Conservation (phyloP, 2,329 filamentous ascomycete genomes). For the Colletotrichum sp. region DNA sequence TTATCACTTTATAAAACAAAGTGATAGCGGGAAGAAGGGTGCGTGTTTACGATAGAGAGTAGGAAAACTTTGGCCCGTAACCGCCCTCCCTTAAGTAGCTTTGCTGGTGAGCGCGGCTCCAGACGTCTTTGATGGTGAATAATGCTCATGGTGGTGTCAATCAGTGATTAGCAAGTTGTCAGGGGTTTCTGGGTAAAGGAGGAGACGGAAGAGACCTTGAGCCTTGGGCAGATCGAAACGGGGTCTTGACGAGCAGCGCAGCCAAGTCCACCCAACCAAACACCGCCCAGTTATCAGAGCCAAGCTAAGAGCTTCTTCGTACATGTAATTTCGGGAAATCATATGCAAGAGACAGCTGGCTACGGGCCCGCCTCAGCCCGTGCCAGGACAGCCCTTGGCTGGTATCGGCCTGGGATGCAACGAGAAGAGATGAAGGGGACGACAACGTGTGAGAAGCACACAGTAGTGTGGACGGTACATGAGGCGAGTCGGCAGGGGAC, state of each 20-base stretch:
- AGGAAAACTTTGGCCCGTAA: not conserved
- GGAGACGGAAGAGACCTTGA: conserved; percentile 12
- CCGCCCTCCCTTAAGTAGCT: conserved; percentile 19
- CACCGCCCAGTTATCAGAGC: conserved; percentile 39
- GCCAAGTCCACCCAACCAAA: conserved; percentile 37
- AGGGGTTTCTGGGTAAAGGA: conserved; percentile 16
- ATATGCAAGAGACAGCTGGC: conserved; percentile 35
- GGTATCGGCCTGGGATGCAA: not conserved
- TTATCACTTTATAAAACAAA: not conserved
- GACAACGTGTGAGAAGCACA: not conserved
- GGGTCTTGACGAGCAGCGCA: conserved; percentile 7
- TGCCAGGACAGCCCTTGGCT: conserved; percentile 29
- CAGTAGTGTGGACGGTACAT: not conserved
- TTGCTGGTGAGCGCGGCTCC: not conserved
- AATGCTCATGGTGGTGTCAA: conserved; percentile 22
- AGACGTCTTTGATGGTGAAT: not conserved
- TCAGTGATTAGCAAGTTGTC: conserved; percentile 19
- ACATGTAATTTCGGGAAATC: conserved; percentile 38
- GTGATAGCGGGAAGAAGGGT: not conserved
- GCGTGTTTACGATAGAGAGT: not conserved
- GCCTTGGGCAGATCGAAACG: conserved; percentile 10
- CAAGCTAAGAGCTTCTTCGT: conserved; percentile 20
- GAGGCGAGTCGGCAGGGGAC: not conserved
- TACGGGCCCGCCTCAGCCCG: conserved; percentile 32
- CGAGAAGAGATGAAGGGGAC: conserved; percentile 1